Evolutionary conservation across 1,284 basidiomycete species (phyloP), one percentile per base, ranked within the genome.

Genomic region (Meira miltonrushii): DNA sequence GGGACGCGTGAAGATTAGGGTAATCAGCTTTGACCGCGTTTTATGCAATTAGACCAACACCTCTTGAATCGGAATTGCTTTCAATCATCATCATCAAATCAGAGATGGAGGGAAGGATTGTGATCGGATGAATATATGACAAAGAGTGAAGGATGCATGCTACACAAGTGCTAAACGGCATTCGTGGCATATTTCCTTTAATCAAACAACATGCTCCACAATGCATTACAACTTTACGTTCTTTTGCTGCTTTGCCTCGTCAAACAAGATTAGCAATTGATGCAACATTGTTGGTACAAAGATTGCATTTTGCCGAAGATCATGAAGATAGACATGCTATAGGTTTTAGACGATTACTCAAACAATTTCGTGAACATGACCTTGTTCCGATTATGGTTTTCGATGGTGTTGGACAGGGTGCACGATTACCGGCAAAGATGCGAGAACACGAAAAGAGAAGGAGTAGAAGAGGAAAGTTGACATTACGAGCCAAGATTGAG

Each of bases 381-480:
- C 57, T 71, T 13, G 39, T 60, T 3, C 68, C 72, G 1, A 59
- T 74, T 39, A 69, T 74, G 66, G 65, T 74, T 11, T 74, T 74
- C 40, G 72, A 74, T 54, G 65, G 72, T 25, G 67, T 69, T 1
- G 17, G 17, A 19, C 13, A 44, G 15, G 61, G 62, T 19, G 64
- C 68, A 46, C 49, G 70, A 17, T 53, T 72, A 7, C 58, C 67
- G 3, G 57, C 62, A 28, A 72, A 72, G 55, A 55, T 59, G 17
- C 59, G 71, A 23, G 71, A 72, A 55, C 64, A 69, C 49, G 49
- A 54, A 38, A 71, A 66, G 43, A 28, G 60, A 19, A 17, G 52
- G 2, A 11, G 23, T n/a, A 28, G 23, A 10, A 39, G 60, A 13
- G 21, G 37, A 21, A 28, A 23, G 7, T 9, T 50, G 15, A 37